Conservation (phyloP, 2,329 filamentous ascomycete species). For the Aspergillus udagawae region DNA sequence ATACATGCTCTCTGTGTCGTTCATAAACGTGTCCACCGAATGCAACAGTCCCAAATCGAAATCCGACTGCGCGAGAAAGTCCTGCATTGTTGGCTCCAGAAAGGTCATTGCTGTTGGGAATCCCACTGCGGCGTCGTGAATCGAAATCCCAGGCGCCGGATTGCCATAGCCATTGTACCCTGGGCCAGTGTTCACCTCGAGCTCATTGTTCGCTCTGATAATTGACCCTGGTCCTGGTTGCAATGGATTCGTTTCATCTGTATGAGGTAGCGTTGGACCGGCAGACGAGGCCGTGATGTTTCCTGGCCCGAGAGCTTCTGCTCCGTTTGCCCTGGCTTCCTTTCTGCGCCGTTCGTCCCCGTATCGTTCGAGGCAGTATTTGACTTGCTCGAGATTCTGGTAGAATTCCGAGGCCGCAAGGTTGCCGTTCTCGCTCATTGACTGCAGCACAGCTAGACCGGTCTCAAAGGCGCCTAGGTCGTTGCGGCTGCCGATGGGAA, state of each 20-base stretch:
- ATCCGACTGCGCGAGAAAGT: conserved; percentile 37
- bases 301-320: conserved; percentile 2
- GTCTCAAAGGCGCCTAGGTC: conserved; percentile 31
- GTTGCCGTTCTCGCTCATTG: conserved; percentile 35
- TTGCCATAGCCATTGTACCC: neutral
- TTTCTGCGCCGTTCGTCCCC: conserved; percentile 7
- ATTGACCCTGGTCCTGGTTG: neutral
- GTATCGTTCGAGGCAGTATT: conserved; percentile 25
- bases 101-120: conserved; percentile 38
- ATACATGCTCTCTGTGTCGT: conserved; percentile 29
- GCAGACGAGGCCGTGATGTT: neutral
- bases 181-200: neutral
- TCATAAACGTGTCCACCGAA: conserved; percentile 33
- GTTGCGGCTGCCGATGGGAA: conserved; percentile 27
- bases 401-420: conserved; percentile 33
- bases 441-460: conserved; percentile 27
- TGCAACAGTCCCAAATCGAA: conserved; percentile 33
- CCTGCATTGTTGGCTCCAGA: conserved; percentile 37
- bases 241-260: neutral
- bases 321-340: neutral
- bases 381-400: conserved; percentile 31
- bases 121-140: conserved; percentile 16
- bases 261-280: neutral
- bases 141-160: neutral
- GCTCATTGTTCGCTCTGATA: neutral